Percentiles rank a stretch among this genome's conserved stretches.
Evolutionary conservation across 169 alveolate genomes (phyloP).

Genomic region (Plasmodium coatneyi): DNA sequence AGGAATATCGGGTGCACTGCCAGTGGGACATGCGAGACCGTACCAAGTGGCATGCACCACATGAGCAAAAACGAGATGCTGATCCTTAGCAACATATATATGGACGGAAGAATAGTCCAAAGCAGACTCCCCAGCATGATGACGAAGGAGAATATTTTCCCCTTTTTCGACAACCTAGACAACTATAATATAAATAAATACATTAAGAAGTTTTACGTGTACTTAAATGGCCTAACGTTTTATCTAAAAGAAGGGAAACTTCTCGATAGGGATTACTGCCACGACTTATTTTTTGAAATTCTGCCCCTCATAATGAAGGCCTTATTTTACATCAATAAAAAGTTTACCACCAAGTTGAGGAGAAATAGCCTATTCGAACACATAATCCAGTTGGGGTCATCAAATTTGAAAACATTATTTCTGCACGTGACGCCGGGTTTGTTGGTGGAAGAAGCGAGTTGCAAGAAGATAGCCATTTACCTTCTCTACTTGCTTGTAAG

Average conservation of each 20-base stretch:
- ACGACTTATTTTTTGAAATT: conserved; percentile 13
- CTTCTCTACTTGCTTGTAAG: conserved; percentile 48
- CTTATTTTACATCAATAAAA: conserved; percentile 67
- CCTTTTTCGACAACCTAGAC: conserved; percentile 25
- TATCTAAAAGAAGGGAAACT: conserved; percentile 40
- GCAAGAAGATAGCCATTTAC: conserved; percentile 36
- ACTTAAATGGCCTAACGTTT: conserved; percentile 29
- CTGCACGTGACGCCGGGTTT: conserved; percentile 70
- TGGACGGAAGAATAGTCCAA: conserved; percentile 13
- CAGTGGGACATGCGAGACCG: not conserved
- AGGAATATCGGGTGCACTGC: not conserved
- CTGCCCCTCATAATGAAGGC: conserved; percentile 60
- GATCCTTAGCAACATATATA: conserved; percentile 25
- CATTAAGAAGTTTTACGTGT: conserved; percentile 38
- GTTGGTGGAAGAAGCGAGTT: conserved; percentile 44
- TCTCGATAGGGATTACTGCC: conserved; percentile 33
- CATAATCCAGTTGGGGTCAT: conserved; percentile 29
- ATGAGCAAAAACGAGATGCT: conserved; percentile 6
- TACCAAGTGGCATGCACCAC: not conserved
- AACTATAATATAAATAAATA: conserved; percentile 51
- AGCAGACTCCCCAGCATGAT: conserved; percentile 36
- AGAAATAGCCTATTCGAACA: conserved; percentile 48
- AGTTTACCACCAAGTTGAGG: conserved; percentile 25
- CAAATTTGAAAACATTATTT: conserved; percentile 14
- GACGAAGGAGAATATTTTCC: conserved; percentile 27